These are phyloP conservation scores for Coemansia sp. DNA, from an alignment of 192 early-diverging fungal species.

Conservation along the genomic window DNA sequence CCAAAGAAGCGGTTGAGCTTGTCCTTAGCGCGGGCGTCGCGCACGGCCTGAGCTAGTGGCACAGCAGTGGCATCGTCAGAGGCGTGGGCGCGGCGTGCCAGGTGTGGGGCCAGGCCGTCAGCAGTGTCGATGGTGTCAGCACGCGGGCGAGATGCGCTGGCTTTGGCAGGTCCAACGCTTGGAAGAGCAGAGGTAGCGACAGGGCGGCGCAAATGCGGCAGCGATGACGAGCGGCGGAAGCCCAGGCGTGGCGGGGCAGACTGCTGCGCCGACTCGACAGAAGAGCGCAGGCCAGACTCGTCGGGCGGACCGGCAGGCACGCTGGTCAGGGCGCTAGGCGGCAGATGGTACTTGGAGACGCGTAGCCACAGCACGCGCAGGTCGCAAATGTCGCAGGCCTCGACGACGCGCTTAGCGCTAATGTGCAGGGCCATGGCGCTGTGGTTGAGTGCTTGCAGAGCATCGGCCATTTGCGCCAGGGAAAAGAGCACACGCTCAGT, in stretches of 20 bases:
- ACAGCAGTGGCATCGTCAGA: slow-evolving; percentile 9
- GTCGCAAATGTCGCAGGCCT: slow-evolving; percentile 53
- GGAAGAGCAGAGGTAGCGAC: not conserved
- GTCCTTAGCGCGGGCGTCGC: slow-evolving; percentile 48
- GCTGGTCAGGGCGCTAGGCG: slow-evolving; percentile 37
- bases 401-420: slow-evolving; percentile 51
- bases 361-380: slow-evolving; percentile 54
- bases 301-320: slow-evolving; percentile 38
- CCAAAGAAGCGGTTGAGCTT: slow-evolving; percentile 65
- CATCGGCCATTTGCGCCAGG: slow-evolving; percentile 24
- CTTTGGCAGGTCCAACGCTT: not conserved
- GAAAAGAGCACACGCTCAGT: slow-evolving; percentile 26
- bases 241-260: slow-evolving; percentile 11
- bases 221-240: slow-evolving; percentile 45
- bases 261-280: not conserved
- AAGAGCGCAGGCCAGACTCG: not conserved
- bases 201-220: slow-evolving; percentile 39
- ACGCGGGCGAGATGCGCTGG: slow-evolving; percentile 26
- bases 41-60: slow-evolving; percentile 12
- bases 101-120: slow-evolving; percentile 29
- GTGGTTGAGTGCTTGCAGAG: slow-evolving; percentile 51
- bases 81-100: slow-evolving; percentile 29
- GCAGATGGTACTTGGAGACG: slow-evolving; percentile 33
- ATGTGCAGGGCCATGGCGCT: slow-evolving; percentile 52
- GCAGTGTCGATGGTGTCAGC: slow-evolving; percentile 47